phyloP scores from a whole-genome alignment of 2,329 filamentous ascomycete species.

The Coniochaeta sp. region DNA sequence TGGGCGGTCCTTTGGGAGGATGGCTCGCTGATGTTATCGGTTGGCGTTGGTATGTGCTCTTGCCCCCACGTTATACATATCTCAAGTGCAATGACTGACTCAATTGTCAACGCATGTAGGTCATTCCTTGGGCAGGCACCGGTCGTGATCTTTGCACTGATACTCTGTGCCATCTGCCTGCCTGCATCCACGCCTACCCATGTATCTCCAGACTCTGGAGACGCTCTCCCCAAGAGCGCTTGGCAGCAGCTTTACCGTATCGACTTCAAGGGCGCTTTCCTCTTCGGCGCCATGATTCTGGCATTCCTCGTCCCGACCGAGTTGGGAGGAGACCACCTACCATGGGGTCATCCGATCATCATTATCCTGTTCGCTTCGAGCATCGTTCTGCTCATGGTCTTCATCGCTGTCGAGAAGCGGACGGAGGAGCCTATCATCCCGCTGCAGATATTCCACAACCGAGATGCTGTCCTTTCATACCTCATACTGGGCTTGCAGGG shows the following conservation, averaged over 20 bases:
- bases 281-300: slow-evolving; percentile 30
- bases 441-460: slow-evolving; percentile 41
- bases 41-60: slow-evolving; percentile 51
- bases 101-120: slow-evolving; percentile 18
- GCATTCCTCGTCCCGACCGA: slow-evolving; percentile 30
- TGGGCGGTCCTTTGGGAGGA: slow-evolving; percentile 51
- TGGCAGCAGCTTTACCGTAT: slow-evolving; percentile 29
- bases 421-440: slow-evolving; percentile 53
- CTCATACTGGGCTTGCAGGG: slow-evolving; percentile 44
- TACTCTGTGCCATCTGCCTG: slow-evolving; percentile 26
- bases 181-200: slow-evolving; percentile 16
- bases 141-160: slow-evolving; percentile 40
- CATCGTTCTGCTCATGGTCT: slow-evolving; percentile 20
- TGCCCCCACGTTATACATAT: background rate
- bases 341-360: slow-evolving; percentile 29
- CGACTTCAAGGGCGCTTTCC: slow-evolving; percentile 49
- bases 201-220: background rate
- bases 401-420: slow-evolving; percentile 23
- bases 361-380: slow-evolving; percentile 21
- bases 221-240: slow-evolving; percentile 3
- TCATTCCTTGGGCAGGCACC: slow-evolving; percentile 53
- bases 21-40: slow-evolving; percentile 54
- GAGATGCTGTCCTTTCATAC: slow-evolving; percentile 46
- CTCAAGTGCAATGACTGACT: background rate
- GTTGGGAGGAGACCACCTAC: slow-evolving; percentile 28